A percentile compares a stretch with the other conserved stretches of the same genome.
phyloP scores from a whole-genome alignment of 2,329 filamentous ascomycete genomes.

The Stachybotrys chlorohalonatus region DNA sequence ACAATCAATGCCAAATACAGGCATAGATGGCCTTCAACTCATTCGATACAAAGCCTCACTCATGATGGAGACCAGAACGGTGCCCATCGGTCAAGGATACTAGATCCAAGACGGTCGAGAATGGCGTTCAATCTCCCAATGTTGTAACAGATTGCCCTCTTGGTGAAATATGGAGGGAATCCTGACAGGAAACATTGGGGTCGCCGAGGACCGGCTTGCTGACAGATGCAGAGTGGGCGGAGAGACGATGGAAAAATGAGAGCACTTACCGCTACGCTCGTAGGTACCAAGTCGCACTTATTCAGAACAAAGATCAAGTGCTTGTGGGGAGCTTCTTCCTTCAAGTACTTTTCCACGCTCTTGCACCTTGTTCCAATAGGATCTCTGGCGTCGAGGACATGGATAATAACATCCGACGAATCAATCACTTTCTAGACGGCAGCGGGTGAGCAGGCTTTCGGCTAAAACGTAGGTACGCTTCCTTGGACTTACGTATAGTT shows the following conservation, averaged over 20 bases:
- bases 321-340: conserved; percentile 90
- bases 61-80: conserved; percentile 85
- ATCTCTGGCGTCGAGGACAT: conserved; percentile 83
- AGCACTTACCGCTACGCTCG: conserved; percentile 83
- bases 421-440: conserved; percentile 56
- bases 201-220: conserved; percentile 15
- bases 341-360: conserved; percentile 74
- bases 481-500: conserved; percentile 41
- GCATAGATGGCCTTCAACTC: conserved; percentile 89
- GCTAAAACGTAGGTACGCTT: too few species aligned
- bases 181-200: conserved; percentile 75
- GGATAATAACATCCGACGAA: conserved; percentile 92
- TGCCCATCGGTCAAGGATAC: conserved; percentile 54
- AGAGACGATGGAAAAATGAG: conserved; percentile 6
- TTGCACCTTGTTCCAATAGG: conserved; percentile 83
- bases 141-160: conserved; percentile 97
- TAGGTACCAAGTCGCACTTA: conserved; percentile 73
- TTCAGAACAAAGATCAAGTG: conserved; percentile 53
- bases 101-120: conserved; percentile 24
- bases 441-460: too few species aligned
- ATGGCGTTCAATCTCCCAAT: conserved; percentile 81
- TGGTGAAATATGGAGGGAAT: conserved; percentile 60
- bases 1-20: conserved; percentile 49
- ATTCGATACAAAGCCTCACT: conserved; percentile 75
- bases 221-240: conserved; percentile 12